phyloP scores from a whole-genome alignment of 1,284 basidiomycete genomes.

The Kwoniella shivajii region DNA sequence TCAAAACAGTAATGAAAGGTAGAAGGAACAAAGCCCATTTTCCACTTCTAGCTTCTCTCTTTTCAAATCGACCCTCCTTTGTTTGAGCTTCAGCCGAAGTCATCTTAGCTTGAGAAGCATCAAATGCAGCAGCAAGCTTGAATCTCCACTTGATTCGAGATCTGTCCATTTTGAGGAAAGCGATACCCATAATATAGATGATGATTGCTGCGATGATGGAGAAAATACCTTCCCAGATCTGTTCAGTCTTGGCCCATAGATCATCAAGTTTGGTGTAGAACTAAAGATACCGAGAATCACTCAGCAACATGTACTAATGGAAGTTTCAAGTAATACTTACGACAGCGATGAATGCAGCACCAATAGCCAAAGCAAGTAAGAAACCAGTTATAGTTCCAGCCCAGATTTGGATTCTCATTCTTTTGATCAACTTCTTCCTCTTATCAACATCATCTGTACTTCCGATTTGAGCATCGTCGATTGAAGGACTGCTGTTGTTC shows the following conservation, averaged over 20 bases:
- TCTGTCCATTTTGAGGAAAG: conserved; percentile 65
- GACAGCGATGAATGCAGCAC: conserved; percentile 58
- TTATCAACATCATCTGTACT: conserved; percentile 5
- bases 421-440: conserved; percentile 40
- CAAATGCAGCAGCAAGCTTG: conserved; percentile 79
- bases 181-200: conserved; percentile 78
- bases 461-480: conserved; percentile 8
- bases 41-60: conserved; percentile 55
- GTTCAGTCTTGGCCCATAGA: conserved; percentile 57
- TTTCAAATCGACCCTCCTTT: conserved; percentile 8
- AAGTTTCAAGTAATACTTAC: conserved; percentile 32
- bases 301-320: not conserved
- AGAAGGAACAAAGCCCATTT: conserved; percentile 86
- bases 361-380: conserved; percentile 70
- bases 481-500: conserved; percentile 11
- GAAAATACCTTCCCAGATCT: conserved; percentile 69
- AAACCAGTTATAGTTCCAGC: conserved; percentile 75
- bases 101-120: conserved; percentile 49
- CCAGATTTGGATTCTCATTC: conserved; percentile 67
- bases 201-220: conserved; percentile 75
- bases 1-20: conserved; percentile 83
- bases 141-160: conserved; percentile 87
- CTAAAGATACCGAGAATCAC: conserved; percentile 6
- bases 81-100: conserved; percentile 6
- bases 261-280: conserved; percentile 60